These are phyloP conservation scores for Musa schizocarpa DNA, from an alignment of 176 grass and related monocot genomes.

Conservation along the genomic window DNA sequence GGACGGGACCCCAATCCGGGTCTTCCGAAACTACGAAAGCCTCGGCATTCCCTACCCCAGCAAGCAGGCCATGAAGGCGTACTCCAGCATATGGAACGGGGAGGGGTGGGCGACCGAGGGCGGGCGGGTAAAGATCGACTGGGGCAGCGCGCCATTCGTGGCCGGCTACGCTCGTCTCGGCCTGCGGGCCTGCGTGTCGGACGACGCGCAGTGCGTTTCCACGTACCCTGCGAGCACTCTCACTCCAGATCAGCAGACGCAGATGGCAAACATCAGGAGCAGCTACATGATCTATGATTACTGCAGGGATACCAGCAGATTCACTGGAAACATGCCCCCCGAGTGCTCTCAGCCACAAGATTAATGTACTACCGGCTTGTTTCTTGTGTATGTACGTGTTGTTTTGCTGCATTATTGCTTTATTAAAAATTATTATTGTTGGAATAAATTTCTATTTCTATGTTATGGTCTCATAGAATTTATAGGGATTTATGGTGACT, in stretches of 20 bases:
- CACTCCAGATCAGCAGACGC: neutral
- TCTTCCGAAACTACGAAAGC: slow-evolving; percentile 49
- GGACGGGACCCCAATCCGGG: slow-evolving; percentile 37
- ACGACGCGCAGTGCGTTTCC: slow-evolving; percentile 21
- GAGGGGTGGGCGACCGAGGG: slow-evolving; percentile 77
- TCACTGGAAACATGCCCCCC: slow-evolving; percentile 18
- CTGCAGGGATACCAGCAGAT: slow-evolving; percentile 42
- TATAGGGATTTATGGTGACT: too few relatives aligned
- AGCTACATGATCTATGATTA: slow-evolving; percentile 45
- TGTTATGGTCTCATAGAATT: too few relatives aligned
- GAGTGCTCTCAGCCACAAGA: slow-evolving; percentile 25
- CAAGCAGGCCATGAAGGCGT: slow-evolving; percentile 43
- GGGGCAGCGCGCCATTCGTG: slow-evolving; percentile 49
- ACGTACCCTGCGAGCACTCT: neutral
- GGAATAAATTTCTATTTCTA: too few relatives aligned
- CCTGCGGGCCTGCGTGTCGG: slow-evolving; percentile 20
- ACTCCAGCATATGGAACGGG: slow-evolving; percentile 51
- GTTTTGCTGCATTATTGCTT: neutral
- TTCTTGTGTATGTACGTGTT: neutral
- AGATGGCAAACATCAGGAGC: neutral
- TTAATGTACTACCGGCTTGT: neutral
- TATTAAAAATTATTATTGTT: too few relatives aligned
- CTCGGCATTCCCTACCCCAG: slow-evolving; percentile 30
- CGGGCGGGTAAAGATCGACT: slow-evolving; percentile 60
- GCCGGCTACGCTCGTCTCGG: slow-evolving; percentile 28